Base-by-base conservation (phyloP, 1,139 yeast genomes). In the Candida sp. region DNA sequence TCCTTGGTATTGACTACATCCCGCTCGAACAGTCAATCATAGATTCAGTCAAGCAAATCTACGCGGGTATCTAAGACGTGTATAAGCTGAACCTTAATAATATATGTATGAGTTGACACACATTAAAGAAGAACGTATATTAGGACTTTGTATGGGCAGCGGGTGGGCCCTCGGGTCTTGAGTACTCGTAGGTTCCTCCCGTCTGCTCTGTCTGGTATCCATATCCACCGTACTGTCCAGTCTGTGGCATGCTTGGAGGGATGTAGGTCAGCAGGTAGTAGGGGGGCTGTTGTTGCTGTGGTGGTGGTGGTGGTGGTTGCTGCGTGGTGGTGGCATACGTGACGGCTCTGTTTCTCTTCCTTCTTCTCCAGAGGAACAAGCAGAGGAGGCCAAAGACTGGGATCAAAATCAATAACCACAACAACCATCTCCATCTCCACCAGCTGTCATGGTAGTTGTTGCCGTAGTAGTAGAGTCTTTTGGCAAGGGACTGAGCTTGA, bases 21-120 rank as follows among this genome's bases (percentile, higher is more conserved):
- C 57, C 67, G 12, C 59, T 78, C 50, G 72, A 73, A 44, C 55
- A 65, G 39, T 61, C 75, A 7, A 64, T 77, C 7, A 56, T 57
- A 44, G 83, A 77, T 58, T 62, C 81, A 3, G 74, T 75, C 23
- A 49, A 60, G 35, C 83, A 78, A 58, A 67, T 78, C 11, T 38
- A 38, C 26, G 32, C 31, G n/a, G 42, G 42, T 38, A 26, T 38
- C 77, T 57, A 68, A 28, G 9, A 7, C 7, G 31, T 28, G 31
- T 17, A 17, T 17, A 17, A 17, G 17, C 17, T 17, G 17, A 17
- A 17, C 17, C 17, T 17, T 17, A 17, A 17, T 17, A 17, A 17
- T 17, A 17, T 17, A 76, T 42, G 53, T 72, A 50, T 60, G 61
- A 68, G 30, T 11, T 11, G 31, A 39, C 5, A n/a, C 42, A n/a